Conservation (phyloP, 139 green algal genomes). For the Closterium sp. region DNA sequence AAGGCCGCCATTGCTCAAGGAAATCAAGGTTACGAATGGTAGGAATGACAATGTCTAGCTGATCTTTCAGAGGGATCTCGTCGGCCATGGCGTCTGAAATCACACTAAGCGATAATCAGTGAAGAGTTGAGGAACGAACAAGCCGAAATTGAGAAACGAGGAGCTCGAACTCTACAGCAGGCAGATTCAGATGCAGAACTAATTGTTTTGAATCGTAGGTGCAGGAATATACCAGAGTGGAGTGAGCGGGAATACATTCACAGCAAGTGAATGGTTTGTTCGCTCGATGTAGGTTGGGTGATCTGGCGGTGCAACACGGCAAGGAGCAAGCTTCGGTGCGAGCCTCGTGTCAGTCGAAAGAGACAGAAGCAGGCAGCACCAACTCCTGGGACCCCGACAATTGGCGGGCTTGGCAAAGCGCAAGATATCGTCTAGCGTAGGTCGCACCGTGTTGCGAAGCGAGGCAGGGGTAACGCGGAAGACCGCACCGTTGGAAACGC, state of each 20-base stretch:
- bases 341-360: background rate
- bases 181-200: background rate
- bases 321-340: background rate
- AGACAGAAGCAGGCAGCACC: background rate
- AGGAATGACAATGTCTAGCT: slow-evolving; percentile 84
- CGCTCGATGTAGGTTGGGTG: background rate
- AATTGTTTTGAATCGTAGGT: background rate
- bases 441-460: background rate
- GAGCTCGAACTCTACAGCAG: background rate
- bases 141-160: background rate
- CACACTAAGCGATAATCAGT: background rate
- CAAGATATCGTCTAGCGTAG: background rate
- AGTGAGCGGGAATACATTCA: background rate
- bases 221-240: background rate
- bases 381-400: background rate
- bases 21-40: slow-evolving; percentile 76
- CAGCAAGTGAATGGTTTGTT: background rate
- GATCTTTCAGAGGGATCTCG: slow-evolving; percentile 40
- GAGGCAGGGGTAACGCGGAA: background rate
- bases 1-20: slow-evolving; percentile 64
- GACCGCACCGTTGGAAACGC: background rate
- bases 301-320: background rate
- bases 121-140: background rate
- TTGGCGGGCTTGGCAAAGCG: background rate
- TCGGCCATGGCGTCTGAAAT: background rate